Evolutionary conservation across 225 moss, liverwort and hornwort genomes (phyloP).

Genomic region (Climacium dendroides): DNA sequence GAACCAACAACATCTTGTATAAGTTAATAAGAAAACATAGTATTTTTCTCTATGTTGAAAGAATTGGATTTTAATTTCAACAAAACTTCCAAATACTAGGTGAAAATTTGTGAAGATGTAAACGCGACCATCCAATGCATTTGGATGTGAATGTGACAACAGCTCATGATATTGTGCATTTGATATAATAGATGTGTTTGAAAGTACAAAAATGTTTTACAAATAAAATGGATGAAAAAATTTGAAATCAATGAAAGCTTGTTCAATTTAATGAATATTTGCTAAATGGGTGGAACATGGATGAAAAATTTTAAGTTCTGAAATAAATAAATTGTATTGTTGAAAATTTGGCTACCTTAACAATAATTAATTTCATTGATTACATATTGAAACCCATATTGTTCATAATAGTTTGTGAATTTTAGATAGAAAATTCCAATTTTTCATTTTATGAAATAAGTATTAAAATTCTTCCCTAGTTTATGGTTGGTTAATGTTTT

Average conservation of each 20-base stretch:
- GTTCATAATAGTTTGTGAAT: accelerated
- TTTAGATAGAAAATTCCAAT: background rate
- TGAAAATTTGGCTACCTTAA: background rate
- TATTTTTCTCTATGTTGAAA: no score
- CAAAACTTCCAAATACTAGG: background rate
- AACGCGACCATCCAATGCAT: background rate
- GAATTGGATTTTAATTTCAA: background rate
- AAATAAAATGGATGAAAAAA: no score
- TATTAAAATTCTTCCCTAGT: background rate
- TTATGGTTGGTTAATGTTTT: background rate
- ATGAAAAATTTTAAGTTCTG: background rate
- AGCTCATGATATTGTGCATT: background rate
- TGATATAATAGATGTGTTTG: background rate
- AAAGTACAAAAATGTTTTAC: background rate
- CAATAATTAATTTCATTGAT: background rate
- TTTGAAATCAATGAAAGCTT: background rate
- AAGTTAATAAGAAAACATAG: no score
- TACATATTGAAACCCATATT: background rate
- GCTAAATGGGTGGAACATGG: background rate
- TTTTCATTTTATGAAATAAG: background rate
- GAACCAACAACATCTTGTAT: no score
- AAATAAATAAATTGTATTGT: background rate
- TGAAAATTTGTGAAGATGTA: background rate
- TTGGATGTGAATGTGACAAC: no score
- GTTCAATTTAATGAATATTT: background rate